Evolutionary conservation across 2,329 filamentous ascomycete species (phyloP).

Genomic region (Diaporthe vexans): DNA sequence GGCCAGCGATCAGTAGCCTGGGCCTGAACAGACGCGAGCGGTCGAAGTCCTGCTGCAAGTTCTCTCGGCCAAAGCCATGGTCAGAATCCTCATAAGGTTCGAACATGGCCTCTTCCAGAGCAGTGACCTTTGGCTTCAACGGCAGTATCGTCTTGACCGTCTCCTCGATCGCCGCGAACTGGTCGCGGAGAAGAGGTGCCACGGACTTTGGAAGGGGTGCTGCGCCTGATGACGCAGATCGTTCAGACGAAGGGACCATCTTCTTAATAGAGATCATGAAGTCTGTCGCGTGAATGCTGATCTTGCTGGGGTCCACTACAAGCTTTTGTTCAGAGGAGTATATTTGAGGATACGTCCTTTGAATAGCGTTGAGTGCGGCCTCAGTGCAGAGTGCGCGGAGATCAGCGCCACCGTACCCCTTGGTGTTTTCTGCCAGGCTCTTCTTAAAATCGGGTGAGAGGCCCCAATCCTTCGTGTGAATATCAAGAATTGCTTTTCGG

Average conservation of each 20-base stretch:
- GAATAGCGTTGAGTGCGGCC: conserved; percentile 94
- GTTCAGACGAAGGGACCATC: conserved; percentile 93
- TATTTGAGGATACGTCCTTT: conserved; percentile 95
- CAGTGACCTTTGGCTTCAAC: conserved; percentile 86
- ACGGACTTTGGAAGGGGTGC: conserved; percentile 83
- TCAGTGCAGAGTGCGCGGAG: conserved; percentile 95
- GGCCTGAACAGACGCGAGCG: conserved; percentile 90
- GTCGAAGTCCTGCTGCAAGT: conserved; percentile 83
- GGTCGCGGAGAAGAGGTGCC: conserved; percentile 82
- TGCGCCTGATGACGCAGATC: conserved; percentile 88
- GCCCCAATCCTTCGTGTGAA: conserved; percentile 96
- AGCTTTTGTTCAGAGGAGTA: conserved; percentile 93
- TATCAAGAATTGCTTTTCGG: conserved; percentile 89
- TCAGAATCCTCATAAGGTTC: conserved; percentile 88
- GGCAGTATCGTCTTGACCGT: conserved; percentile 84
- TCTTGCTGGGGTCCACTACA: conserved; percentile 85
- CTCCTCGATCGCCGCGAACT: conserved; percentile 77
- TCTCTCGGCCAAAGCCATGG: conserved; percentile 87
- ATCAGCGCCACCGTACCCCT: conserved; percentile 97
- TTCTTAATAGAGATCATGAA: conserved; percentile 98
- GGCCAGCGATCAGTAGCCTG: conserved; percentile 85
- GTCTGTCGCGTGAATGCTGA: conserved; percentile 90
- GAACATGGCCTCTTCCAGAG: conserved; percentile 93
- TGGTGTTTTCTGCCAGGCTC: conserved; percentile 87
- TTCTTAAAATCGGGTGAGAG: conserved; percentile 84